Conservation (phyloP, 2,329 filamentous ascomycete species). For the Cercospora beticola region DNA sequence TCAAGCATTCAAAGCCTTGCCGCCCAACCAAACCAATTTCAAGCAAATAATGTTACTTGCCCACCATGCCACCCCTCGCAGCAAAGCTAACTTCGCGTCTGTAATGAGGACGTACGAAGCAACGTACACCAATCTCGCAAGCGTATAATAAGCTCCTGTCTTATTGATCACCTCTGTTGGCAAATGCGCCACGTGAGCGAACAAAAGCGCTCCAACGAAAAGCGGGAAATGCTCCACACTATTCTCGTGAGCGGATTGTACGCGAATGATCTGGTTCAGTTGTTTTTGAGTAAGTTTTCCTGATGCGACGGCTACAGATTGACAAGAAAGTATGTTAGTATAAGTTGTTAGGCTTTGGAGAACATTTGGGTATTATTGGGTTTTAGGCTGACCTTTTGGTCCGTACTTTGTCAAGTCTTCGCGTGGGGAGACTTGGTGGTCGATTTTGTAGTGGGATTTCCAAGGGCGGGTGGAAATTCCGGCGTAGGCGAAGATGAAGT, state of each 20-base stretch:
- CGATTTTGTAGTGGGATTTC: slow-evolving; percentile 47
- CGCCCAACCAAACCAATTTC: slow-evolving; percentile 39
- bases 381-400: slow-evolving; percentile 31
- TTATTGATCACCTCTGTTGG: slow-evolving; percentile 40
- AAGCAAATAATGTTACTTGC: slow-evolving; percentile 46
- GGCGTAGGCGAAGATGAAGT: slow-evolving; percentile 49
- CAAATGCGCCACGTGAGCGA: slow-evolving; percentile 45
- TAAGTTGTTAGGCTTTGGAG: too few relatives aligned
- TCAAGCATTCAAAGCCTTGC: slow-evolving; percentile 30
- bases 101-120: slow-evolving; percentile 45
- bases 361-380: too few relatives aligned
- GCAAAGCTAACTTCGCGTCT: slow-evolving; percentile 37
- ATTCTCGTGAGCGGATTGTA: slow-evolving; percentile 50
- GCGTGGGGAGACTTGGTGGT: slow-evolving; percentile 51
- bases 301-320: slow-evolving; percentile 36
- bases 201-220: slow-evolving; percentile 42
- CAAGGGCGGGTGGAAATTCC: slow-evolving; percentile 46
- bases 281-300: slow-evolving; percentile 47
- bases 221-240: slow-evolving; percentile 46
- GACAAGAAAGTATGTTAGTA: too few relatives aligned
- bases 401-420: slow-evolving; percentile 51
- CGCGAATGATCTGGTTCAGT: slow-evolving; percentile 46
- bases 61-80: slow-evolving; percentile 47
- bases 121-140: slow-evolving; percentile 45
- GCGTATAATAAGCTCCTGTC: slow-evolving; percentile 43